phyloP scores from a whole-genome alignment of 345 rosid species.

The Abelmoschus esculentus region DNA sequence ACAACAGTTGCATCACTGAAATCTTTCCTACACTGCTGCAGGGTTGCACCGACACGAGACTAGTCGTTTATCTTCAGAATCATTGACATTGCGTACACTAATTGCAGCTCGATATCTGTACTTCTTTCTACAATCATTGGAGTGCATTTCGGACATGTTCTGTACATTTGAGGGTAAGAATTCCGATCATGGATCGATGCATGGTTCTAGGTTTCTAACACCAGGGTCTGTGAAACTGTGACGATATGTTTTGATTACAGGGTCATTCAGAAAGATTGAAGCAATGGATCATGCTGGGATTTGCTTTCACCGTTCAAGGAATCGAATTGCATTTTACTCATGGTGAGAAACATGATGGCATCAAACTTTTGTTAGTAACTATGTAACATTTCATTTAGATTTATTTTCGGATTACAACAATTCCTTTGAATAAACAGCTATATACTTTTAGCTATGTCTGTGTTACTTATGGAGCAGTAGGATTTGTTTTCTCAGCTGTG shows the following conservation, averaged over 20 bases:
- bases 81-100: not conserved
- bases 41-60: conserved; percentile 49
- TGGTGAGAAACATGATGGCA: conserved; percentile 35
- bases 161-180: conserved; percentile 57
- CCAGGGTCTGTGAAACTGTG: not conserved
- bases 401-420: conserved; percentile 26
- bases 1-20: not conserved
- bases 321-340: conserved; percentile 60
- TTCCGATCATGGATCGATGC: not conserved
- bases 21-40: conserved; percentile 25
- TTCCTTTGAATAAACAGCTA: conserved; percentile 78
- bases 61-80: not conserved
- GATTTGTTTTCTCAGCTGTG: conserved; percentile 68
- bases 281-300: conserved; percentile 63
- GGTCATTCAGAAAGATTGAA: conserved; percentile 53
- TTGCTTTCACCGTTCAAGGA: no score
- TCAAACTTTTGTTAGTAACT: not conserved
- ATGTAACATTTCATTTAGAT: not conserved
- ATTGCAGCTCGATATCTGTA: conserved; percentile 72
- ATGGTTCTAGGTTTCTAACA: not conserved
- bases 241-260: conserved; percentile 27
- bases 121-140: conserved; percentile 71
- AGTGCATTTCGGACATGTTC: conserved; percentile 79
- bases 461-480: conserved; percentile 77
- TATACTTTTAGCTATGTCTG: conserved; percentile 66